Evolutionary conservation across 306 rosid genomes (phyloP), one percentile per base, ranked within the genome.

Genomic region (Trifolium fragiferum): DNA sequence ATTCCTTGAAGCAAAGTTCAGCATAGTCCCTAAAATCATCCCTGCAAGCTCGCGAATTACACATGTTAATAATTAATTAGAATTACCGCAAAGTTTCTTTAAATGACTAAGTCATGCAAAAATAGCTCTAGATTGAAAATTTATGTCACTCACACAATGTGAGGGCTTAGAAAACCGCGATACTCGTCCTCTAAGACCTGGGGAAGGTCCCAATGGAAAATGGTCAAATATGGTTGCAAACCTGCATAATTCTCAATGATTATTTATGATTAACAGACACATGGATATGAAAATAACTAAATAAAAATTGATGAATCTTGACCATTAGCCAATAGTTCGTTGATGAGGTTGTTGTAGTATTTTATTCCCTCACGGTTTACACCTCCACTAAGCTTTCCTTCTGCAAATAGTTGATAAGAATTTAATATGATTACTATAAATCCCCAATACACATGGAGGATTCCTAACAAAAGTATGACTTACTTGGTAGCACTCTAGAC

Each of bases 401-500:
- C 96, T 88, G 76, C 66, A 75, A 19, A 43, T 35, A 64, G 66
- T 43, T 54, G 15, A 63, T 64, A 70, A 20, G 37, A 74, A 70
- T 27, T 76, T 23, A 50, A 64, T 19, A 63, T 11, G n/a, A 32
- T 57, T 47, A 76, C 69, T 40, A 4, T 0, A 60, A 37, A 43
- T 43, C 37, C 51, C 27, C 2, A 75, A 75, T 75, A 43, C 51
- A 19, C 19, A 20, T 8, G 58, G 15, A 20, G 27, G 44, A 75
- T 49, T 30, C 41, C 51, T 32, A 70, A 53, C 62, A 46, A 64
- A 53, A 67, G 46, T 32, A 61, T 21, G 27, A 35, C 89, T 80
- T 86, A 89, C 96, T 85, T 23, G 97, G 90, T 23, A 89, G 74
- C 20, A 89, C 15, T 86, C 93, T 76, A 57, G 84, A 47, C 84